phyloP scores from a whole-genome alignment of 768 basidiomycete species.

The Dioszegia aurantiaca region DNA sequence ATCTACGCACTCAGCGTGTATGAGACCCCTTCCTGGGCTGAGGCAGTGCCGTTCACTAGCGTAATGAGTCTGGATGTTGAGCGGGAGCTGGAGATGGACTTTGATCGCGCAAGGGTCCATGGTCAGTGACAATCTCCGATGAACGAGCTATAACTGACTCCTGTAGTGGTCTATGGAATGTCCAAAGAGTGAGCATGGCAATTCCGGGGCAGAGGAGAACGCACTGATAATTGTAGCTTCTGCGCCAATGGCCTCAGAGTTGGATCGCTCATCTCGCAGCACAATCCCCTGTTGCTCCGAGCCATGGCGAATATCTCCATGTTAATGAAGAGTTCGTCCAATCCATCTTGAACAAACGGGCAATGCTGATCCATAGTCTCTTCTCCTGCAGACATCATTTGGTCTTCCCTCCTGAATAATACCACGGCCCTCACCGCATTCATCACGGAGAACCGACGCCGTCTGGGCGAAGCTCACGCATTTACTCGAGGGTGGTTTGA shows the following conservation, averaged over 20 bases:
- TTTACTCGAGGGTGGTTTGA: constrained; percentile 44
- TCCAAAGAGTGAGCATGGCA: constrained; percentile 41
- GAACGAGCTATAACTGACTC: neutral
- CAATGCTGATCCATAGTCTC: constrained; percentile 25
- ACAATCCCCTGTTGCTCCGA: constrained; percentile 45
- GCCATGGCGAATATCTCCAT: constrained; percentile 47
- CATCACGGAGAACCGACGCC: constrained; percentile 27
- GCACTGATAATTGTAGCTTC: constrained; percentile 27
- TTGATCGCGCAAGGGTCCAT: constrained; percentile 42
- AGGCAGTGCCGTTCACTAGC: constrained; percentile 43
- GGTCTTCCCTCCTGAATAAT: constrained; percentile 32
- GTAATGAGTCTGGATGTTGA: constrained; percentile 46
- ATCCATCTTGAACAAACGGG: neutral
- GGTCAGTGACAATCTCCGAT: constrained; percentile 23
- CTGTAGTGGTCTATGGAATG: constrained; percentile 45
- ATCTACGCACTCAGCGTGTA: constrained; percentile 51
- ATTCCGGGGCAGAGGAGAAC: neutral
- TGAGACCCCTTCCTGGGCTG: constrained; percentile 31
- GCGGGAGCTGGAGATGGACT: constrained; percentile 39
- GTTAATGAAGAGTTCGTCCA: constrained; percentile 46
- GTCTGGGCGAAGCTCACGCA: constrained; percentile 39
- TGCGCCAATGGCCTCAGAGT: constrained; percentile 41
- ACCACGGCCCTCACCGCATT: constrained; percentile 25
- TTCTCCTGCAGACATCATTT: constrained; percentile 41
- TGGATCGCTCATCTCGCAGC: constrained; percentile 45